Percentiles rank a stretch among this genome's conserved stretches.
phyloP scores from a whole-genome alignment of 2,329 filamentous ascomycete species.

The Aureobasidium sp. region DNA sequence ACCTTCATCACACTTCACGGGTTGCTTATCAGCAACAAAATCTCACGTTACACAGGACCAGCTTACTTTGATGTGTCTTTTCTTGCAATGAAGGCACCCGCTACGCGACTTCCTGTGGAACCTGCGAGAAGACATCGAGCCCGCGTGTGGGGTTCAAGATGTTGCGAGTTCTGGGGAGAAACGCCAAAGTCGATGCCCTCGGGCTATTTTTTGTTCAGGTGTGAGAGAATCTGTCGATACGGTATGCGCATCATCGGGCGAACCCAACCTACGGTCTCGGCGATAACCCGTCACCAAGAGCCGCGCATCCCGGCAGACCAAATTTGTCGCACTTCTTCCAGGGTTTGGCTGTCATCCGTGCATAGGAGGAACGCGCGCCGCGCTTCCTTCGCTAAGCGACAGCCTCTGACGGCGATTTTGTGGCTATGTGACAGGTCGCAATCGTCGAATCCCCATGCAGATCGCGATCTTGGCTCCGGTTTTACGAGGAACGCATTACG shows the following conservation, averaged over 20 bases:
- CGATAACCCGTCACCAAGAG: not conserved
- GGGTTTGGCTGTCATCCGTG: constrained; percentile 6
- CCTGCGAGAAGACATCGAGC: constrained; percentile 22
- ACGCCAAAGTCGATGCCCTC: not conserved
- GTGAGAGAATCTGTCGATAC: not conserved
- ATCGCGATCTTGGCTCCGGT: not conserved
- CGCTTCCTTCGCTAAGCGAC: not conserved
- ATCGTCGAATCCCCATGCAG: not conserved
- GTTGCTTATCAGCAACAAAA: not conserved
- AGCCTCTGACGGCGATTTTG: not conserved
- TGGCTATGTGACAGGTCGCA: not conserved
- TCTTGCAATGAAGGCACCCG: constrained; percentile 24
- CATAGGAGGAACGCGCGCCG: not conserved
- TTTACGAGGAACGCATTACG: constrained; percentile 11
- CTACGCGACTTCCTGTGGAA: constrained; percentile 25
- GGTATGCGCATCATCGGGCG: not conserved
- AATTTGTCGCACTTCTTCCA: not conserved
- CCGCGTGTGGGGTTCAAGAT: not conserved
- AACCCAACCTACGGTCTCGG: not conserved
- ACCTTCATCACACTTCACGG: constrained; percentile 24
- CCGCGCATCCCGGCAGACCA: not conserved
- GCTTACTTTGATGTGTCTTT: constrained; percentile 25
- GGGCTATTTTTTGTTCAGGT: not conserved
- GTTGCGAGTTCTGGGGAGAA: not conserved
- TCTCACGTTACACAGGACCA: not conserved